phyloP scores from a whole-genome alignment of 768 basidiomycete genomes.

The Termitomyces sp. region DNA sequence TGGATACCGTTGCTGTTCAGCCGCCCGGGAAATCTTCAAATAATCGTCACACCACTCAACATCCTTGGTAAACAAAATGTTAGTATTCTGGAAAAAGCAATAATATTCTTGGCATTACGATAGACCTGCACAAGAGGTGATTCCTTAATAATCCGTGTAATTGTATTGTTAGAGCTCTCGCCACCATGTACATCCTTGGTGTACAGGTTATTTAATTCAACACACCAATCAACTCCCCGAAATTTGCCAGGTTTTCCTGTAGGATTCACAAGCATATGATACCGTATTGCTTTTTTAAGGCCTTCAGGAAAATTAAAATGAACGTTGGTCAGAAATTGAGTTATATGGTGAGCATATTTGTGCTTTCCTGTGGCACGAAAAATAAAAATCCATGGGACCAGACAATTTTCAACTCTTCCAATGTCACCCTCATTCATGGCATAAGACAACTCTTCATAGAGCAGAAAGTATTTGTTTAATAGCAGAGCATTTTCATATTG shows the following conservation, averaged over 20 bases:
- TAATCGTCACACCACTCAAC: too few species aligned
- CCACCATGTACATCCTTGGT: conserved; percentile 28
- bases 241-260: conserved; percentile 26
- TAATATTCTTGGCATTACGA: too few species aligned
- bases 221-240: conserved; percentile 31
- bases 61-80: too few species aligned
- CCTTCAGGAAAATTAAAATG: conserved; percentile 11
- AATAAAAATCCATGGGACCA: conserved; percentile 13
- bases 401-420: conserved; percentile 4
- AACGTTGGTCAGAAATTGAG: conserved; percentile 8
- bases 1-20: too few species aligned
- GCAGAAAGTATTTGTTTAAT: conserved; percentile 25
- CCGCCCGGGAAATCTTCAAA: too few species aligned
- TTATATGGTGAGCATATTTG: conserved; percentile 14
- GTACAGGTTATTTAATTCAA: conserved; percentile 39
- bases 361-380: conserved; percentile 13
- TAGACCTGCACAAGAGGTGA: too few species aligned
- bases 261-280: conserved; percentile 31
- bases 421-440: conserved; percentile 17
- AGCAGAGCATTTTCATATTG: conserved; percentile 29
- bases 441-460: conserved; percentile 35
- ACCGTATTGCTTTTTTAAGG: conserved; percentile 20
- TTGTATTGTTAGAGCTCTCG: too few species aligned
- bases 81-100: too few species aligned
- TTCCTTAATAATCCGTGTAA: too few species aligned